phyloP scores from a whole-genome alignment of 2,329 filamentous ascomycete genomes.

The Domatiomyces catenatus region DNA sequence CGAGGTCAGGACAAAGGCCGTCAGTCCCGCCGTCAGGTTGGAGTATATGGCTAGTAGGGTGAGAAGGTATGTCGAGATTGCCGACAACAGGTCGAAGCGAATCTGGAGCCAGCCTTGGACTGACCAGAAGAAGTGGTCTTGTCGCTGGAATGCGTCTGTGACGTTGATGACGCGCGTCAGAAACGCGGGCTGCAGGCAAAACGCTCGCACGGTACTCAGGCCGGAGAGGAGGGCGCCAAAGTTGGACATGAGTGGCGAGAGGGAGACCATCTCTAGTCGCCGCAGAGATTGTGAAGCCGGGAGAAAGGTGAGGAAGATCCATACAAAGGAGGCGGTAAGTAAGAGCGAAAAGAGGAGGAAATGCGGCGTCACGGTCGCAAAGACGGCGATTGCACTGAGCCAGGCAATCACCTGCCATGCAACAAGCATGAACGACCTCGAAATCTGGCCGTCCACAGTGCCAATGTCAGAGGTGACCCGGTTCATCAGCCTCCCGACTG shows the following conservation, averaged over 20 bases:
- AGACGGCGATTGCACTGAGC: constrained; percentile 57
- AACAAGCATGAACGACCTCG: constrained; percentile 54
- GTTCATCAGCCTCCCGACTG: constrained; percentile 82
- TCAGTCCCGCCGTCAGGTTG: constrained; percentile 59
- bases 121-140: constrained; percentile 93
- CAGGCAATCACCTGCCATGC: constrained; percentile 58
- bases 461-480: constrained; percentile 80
- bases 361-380: constrained; percentile 59
- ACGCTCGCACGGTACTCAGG: constrained; percentile 71
- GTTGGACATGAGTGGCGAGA: constrained; percentile 80
- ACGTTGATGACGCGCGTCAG: constrained; percentile 65
- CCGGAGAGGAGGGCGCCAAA: constrained; percentile 79
- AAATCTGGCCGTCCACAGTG: constrained; percentile 76
- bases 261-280: constrained; percentile 73
- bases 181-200: constrained; percentile 62
- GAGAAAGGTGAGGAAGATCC: constrained; percentile 62
- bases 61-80: constrained; percentile 56
- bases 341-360: constrained; percentile 58
- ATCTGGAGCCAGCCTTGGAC: constrained; percentile 73
- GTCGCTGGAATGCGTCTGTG: constrained; percentile 79
- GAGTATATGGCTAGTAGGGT: constrained; percentile 61
- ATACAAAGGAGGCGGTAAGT: constrained; percentile 53
- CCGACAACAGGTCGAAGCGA: constrained; percentile 59
- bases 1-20: constrained; percentile 68
- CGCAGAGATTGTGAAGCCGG: constrained; percentile 71